Evolutionary conservation across 139 green algal genomes (phyloP).

Genomic region (Klebsormidium nitens): DNA sequence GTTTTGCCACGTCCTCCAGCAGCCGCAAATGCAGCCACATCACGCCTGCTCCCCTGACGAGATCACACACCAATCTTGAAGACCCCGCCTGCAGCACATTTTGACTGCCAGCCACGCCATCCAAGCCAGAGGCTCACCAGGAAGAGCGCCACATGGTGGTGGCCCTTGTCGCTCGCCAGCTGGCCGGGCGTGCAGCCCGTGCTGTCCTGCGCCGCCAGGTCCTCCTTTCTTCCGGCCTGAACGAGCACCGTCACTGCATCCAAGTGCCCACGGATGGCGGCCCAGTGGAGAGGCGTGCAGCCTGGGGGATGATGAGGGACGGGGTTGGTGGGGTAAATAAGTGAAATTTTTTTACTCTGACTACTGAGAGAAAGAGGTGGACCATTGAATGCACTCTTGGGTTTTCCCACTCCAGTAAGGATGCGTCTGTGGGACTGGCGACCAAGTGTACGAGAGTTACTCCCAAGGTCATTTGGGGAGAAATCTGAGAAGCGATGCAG

Average conservation of each 20-base stretch:
- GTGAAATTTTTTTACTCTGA: too few species aligned
- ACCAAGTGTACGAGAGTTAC: too few species aligned
- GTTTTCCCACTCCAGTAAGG: too few species aligned
- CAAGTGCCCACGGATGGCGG: conserved; percentile 84
- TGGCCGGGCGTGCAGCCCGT: conserved; percentile 80
- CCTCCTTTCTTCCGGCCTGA: conserved; percentile 52
- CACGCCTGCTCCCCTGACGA: neutral
- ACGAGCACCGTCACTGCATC: conserved; percentile 86
- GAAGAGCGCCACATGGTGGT: conserved; percentile 67
- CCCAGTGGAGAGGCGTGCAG: conserved; percentile 95
- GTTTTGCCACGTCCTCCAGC: neutral
- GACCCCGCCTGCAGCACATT: neutral
- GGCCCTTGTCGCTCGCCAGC: conserved; percentile 87
- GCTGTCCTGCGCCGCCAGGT: conserved; percentile 17
- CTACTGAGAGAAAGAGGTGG: too few species aligned
- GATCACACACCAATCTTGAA: neutral
- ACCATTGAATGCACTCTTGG: too few species aligned
- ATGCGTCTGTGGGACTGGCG: too few species aligned
- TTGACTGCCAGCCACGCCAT: neutral
- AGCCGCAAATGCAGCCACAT: neutral
- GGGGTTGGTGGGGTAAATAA: too few species aligned
- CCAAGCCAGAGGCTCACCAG: conserved; percentile 25
- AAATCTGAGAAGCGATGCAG: too few species aligned
- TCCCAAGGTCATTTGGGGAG: too few species aligned
- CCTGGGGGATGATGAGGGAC: conserved; percentile 61